Evolutionary conservation across 768 basidiomycete genomes (phyloP), one percentile per base, ranked within the genome.

Genomic region (Terana coerulea): DNA sequence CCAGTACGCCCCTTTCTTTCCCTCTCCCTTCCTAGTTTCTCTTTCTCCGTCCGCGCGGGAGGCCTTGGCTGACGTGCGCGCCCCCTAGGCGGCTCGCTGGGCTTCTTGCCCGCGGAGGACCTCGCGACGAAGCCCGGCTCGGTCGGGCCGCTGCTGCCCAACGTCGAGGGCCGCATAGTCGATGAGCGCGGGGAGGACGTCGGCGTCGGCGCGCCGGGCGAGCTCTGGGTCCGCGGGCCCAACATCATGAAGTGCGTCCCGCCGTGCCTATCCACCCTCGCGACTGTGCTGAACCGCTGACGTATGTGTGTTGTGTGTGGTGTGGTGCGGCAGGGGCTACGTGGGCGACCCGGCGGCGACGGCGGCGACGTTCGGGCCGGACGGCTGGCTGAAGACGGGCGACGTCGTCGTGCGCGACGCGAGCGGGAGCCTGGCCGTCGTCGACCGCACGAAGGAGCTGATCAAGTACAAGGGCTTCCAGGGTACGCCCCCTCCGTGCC

Each of bases 201-300:
- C 1, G 61, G 65, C 5, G 69, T 70, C 31, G 83, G 83, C 0
- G 71, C 82, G 47, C 70, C 78, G 0, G 91, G 93, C 11, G 92
- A 95, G 66, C 65, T 95, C 11, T 93, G 91, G 89, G 48, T 93
- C 2, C 75, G 81, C 39, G 91, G 91, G 0, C 84, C 86, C 3
- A 79, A 72, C 2, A 72, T 93, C 33, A 91, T 92, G 88, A 91
- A 90, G 74, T 51, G 17, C 5, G 49, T 39, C 6, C 15, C n/a
- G n/a, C n/a, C n/a, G n/a, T n/a, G 22, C 37, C 19, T 19, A 8
- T 8, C 9, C 37, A 40, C 7, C 17, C 22, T 19, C 8, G 15
- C 9, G 9, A 19, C 19, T 19, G 8, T 19, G 17, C 37, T 19
- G 7, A 8, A 40, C 25, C 15, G 5, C 5, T 21, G 3, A 15